phyloP scores from a whole-genome alignment of 371 early-diverging fungal species.

The Phascolomyces articulosus region DNA sequence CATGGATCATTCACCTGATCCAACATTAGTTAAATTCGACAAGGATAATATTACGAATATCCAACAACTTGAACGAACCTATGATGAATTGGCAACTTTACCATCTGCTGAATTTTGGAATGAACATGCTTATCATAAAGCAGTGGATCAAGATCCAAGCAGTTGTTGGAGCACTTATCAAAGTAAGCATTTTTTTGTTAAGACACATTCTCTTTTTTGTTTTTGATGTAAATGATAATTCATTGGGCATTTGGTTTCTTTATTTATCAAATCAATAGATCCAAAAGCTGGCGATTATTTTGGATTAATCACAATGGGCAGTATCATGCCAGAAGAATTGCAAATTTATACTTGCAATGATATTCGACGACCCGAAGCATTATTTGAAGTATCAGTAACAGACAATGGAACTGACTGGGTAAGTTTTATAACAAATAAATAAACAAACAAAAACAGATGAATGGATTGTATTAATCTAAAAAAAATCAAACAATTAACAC shows the following conservation, averaged over 20 bases:
- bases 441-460: neutral
- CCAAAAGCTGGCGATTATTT: slow-evolving; percentile 48
- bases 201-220: no score
- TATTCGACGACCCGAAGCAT: slow-evolving; percentile 22
- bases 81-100: slow-evolving; percentile 20
- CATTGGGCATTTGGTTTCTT: no score
- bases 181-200: slow-evolving; percentile 24
- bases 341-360: slow-evolving; percentile 33
- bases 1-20: slow-evolving; percentile 56
- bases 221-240: no score
- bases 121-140: slow-evolving; percentile 55
- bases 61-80: slow-evolving; percentile 17
- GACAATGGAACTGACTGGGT: slow-evolving; percentile 33
- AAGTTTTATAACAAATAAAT: neutral
- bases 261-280: slow-evolving; percentile 17
- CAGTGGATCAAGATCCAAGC: slow-evolving; percentile 56
- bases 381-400: slow-evolving; percentile 29
- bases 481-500: neutral
- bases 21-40: slow-evolving; percentile 33
- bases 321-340: slow-evolving; percentile 22
- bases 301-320: slow-evolving; percentile 55
- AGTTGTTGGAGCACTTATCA: slow-evolving; percentile 62
- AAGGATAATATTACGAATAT: slow-evolving; percentile 34
- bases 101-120: slow-evolving; percentile 46
- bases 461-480: neutral